Conservation (phyloP, 768 basidiomycete genomes). For the Rhodosporidiobolus sp. region DNA sequence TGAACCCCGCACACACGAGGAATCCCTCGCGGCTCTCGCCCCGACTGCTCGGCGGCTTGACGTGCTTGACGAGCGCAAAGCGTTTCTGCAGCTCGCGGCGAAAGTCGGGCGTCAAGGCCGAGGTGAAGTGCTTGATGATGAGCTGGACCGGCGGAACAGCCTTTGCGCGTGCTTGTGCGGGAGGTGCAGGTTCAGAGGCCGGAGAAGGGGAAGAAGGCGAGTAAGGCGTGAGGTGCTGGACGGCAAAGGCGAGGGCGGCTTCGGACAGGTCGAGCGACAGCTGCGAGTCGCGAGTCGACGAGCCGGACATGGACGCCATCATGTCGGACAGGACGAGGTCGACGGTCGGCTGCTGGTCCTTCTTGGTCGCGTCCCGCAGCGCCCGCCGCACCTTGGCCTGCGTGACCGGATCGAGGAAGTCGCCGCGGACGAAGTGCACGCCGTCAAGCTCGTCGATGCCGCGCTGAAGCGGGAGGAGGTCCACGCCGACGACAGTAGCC, state of each 20-base stretch:
- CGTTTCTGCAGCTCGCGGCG: constrained; percentile 44
- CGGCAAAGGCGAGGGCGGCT: constrained; percentile 68
- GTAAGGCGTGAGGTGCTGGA: constrained; percentile 53
- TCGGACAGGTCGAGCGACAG: constrained; percentile 68
- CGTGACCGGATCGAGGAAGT: constrained; percentile 67
- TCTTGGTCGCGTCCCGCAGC: not conserved
- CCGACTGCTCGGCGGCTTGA: constrained; percentile 81
- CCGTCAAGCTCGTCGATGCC: constrained; percentile 57
- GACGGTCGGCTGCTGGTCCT: constrained; percentile 51
- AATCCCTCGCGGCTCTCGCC: constrained; percentile 76
- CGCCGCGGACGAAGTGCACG: constrained; percentile 68
- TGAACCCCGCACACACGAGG: constrained; percentile 73
- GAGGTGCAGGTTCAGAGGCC: not conserved
- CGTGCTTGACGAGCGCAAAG: constrained; percentile 65
- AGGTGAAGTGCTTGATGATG: constrained; percentile 27
- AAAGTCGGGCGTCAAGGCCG: constrained; percentile 12
- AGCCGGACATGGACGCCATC: constrained; percentile 79
- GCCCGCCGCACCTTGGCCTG: constrained; percentile 52
- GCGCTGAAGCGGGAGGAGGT: constrained; percentile 68
- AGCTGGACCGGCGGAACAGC: constrained; percentile 12
- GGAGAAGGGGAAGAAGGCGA: constrained; percentile 51
- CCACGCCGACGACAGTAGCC: constrained; percentile 67
- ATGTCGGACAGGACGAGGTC: constrained; percentile 87
- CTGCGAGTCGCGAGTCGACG: constrained; percentile 63
- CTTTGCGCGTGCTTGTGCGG: not conserved